These are phyloP conservation scores for Nissolia schottii DNA, from an alignment of 306 rosid genomes.

Conservation along the genomic window DNA sequence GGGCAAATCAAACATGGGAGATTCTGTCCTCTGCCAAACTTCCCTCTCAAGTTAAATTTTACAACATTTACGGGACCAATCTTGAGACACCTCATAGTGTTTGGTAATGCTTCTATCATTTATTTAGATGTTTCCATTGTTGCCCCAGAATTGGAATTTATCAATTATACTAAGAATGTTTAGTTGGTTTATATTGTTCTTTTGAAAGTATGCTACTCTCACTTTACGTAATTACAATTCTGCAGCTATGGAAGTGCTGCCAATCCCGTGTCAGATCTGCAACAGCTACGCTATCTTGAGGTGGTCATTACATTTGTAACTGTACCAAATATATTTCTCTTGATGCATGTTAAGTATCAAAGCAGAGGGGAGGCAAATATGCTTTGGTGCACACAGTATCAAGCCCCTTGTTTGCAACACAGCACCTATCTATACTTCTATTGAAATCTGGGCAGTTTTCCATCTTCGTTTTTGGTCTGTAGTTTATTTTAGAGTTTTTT, in stretches of 20 bases:
- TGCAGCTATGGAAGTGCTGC: constrained; percentile 79
- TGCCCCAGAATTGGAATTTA: constrained; percentile 4
- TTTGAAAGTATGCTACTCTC: constrained; percentile 15
- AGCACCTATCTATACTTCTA: not conserved
- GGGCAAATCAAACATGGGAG: constrained; percentile 79
- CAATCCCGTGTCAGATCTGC: constrained; percentile 68
- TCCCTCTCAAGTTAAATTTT: constrained; percentile 81
- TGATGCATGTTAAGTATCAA: not conserved
- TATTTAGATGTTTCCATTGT: not conserved
- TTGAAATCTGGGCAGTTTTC: not conserved
- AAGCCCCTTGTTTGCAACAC: not conserved
- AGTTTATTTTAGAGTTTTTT: not conserved
- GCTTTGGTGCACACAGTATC: constrained; percentile 13
- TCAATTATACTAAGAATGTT: not conserved
- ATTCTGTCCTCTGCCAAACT: constrained; percentile 74
- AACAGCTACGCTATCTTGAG: constrained; percentile 53
- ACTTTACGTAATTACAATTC: constrained; percentile 24
- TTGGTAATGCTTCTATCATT: constrained; percentile 52
- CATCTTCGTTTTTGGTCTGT: not conserved
- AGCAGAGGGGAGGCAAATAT: not conserved
- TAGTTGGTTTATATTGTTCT: constrained; percentile 2
- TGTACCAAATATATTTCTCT: not conserved
- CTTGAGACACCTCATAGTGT: constrained; percentile 75
- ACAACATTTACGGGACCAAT: constrained; percentile 78
- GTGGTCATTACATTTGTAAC: constrained; percentile 53